These are phyloP conservation scores for Aspergillus leporis DNA, from an alignment of 495 filamentous ascomycete species.

Conservation along the genomic window DNA sequence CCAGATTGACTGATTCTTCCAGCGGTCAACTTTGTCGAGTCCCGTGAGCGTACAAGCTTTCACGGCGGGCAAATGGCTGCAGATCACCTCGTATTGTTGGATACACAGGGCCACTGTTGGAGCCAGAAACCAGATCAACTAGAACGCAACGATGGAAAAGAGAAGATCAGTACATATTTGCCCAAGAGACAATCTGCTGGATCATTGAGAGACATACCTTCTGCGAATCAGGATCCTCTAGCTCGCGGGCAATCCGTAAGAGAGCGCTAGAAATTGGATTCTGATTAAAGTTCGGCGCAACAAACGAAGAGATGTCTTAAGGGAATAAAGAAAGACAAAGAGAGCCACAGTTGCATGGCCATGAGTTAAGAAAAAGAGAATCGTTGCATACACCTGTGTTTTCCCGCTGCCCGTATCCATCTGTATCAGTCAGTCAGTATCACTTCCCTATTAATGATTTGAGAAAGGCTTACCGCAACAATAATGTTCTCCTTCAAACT, in stretches of 20 bases:
- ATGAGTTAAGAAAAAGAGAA: not conserved
- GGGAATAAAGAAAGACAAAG: not conserved
- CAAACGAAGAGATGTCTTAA: not conserved
- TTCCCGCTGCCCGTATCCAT: slow-evolving; percentile 96
- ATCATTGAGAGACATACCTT: slow-evolving; percentile 54
- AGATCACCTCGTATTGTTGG: slow-evolving; percentile 71
- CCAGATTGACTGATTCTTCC: slow-evolving; percentile 74
- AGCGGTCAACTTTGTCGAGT: slow-evolving; percentile 67
- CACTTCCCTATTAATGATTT: not conserved
- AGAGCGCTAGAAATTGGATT: slow-evolving; percentile 56
- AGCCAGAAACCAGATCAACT: slow-evolving; percentile 85
- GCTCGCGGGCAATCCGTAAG: slow-evolving; percentile 71
- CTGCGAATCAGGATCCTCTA: slow-evolving; percentile 58
- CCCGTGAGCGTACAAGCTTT: slow-evolving; percentile 67
- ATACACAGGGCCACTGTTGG: slow-evolving; percentile 73
- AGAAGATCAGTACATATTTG: not conserved
- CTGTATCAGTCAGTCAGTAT: slow-evolving; percentile 38
- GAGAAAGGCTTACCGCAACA: slow-evolving; percentile 65
- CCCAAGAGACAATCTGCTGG: not conserved
- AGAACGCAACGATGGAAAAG: not conserved
- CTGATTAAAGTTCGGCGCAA: not conserved
- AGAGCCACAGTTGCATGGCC: not conserved
- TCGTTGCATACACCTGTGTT: slow-evolving; percentile 72
- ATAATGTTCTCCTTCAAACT: slow-evolving; percentile 81
- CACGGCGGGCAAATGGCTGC: slow-evolving; percentile 59